A percentile compares a stretch with the other conserved stretches of the same genome.
Evolutionary conservation across 768 basidiomycete genomes (phyloP).

Genomic region (Pleurotus citrinopileatus): DNA sequence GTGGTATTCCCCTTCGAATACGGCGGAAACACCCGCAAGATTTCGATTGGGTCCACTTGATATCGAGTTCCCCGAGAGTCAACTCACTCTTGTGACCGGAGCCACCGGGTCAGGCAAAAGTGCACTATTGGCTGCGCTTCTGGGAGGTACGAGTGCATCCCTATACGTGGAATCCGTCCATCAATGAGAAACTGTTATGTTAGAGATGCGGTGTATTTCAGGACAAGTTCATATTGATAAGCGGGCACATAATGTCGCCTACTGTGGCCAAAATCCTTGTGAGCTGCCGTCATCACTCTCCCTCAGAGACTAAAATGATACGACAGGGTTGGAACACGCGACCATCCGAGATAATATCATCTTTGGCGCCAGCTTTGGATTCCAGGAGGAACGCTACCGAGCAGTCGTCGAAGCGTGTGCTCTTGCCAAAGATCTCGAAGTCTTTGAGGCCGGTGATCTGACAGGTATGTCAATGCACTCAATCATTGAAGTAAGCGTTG

Average conservation of each 20-base stretch:
- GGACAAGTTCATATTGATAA: slow-evolving; percentile 58
- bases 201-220: slow-evolving; percentile 58
- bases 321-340: slow-evolving; percentile 71
- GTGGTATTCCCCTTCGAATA: slow-evolving; percentile 44
- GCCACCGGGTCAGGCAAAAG: slow-evolving; percentile 71
- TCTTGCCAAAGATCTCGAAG: slow-evolving; percentile 63
- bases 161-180: slow-evolving; percentile 6
- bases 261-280: slow-evolving; percentile 69
- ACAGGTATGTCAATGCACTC: slow-evolving; percentile 45
- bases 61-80: slow-evolving; percentile 54
- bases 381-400: slow-evolving; percentile 62
- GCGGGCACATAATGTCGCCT: slow-evolving; percentile 57
- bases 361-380: slow-evolving; percentile 61
- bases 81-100: slow-evolving; percentile 60
- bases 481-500: neutral
- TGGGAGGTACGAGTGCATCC: slow-evolving; percentile 50
- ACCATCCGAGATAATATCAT: slow-evolving; percentile 81
- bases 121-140: slow-evolving; percentile 55
- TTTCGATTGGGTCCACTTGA: slow-evolving; percentile 60
- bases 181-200: neutral
- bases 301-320: slow-evolving; percentile 23
- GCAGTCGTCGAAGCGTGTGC: slow-evolving; percentile 74
- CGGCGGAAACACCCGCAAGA: slow-evolving; percentile 25
- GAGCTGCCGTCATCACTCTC: slow-evolving; percentile 15
- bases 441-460: slow-evolving; percentile 74